Base-by-base conservation (phyloP, 2,329 filamentous ascomycete genomes). In the Fusarium piperis region DNA sequence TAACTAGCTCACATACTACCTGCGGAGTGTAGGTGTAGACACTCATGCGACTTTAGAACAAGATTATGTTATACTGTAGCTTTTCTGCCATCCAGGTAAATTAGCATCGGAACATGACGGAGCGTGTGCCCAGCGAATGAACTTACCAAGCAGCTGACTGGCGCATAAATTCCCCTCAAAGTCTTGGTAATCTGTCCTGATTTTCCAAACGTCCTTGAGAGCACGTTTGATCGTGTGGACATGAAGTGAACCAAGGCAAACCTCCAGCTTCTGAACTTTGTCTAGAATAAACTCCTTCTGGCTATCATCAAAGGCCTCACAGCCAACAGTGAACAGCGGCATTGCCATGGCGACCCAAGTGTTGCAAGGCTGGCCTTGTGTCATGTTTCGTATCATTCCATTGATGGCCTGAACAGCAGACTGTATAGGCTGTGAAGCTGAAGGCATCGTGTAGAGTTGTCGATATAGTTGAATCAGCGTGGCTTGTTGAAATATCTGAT, bases 291-390 rank as follows among this genome's bases (percentile, higher is more conserved):
- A 78, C 0, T 5, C 15, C 35, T 72, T 73, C 12, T 78, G 73
- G 0, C 68, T 67, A 4, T 68, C 30, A 0, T 48, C 62, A 30
- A 75, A 78, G 0, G 76, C 77, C 5, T 78, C 77, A 4, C 77
- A 78, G 0, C 77, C 77, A 1, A 78, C 68, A 0, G 77, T 78
- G 3, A 78, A 78, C 1, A 78, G 36, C 0, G 77, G 77, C 77
- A 78, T 78, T 0, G 77, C 71, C 77, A 78, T 78, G 0, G 77
- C 77, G 3, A 78, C 77, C 77, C 77, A 78, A 0, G 77, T 78
- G n/a, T 78, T 76, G 8, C 77, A 78, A 0, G 77, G 76, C 18
- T 77, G 70, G 0, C 77, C 77, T 13, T 78, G 77, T 0, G 74
- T 69, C 77, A 78, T 78, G 3, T 74, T 75, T 6, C 52, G 68